Conservation (phyloP, 2,329 filamentous ascomycete species). For the Fusarium protoensiforme region DNA sequence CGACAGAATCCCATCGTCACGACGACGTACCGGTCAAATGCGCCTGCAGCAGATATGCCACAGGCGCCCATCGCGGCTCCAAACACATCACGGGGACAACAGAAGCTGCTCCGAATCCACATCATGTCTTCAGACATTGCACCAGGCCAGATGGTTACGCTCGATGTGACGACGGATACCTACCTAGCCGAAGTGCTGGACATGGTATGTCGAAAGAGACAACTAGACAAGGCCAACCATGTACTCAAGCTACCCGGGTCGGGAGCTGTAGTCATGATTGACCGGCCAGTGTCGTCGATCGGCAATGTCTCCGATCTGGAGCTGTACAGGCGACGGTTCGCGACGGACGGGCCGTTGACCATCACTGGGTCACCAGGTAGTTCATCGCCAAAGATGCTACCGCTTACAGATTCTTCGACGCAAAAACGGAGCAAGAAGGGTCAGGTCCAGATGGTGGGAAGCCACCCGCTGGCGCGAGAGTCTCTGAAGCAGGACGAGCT, state of each 20-base stretch:
- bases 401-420: conserved; percentile 58
- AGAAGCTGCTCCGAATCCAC: conserved; percentile 78
- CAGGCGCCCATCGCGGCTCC: conserved; percentile 57
- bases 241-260: conserved; percentile 82
- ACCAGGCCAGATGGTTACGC: conserved; percentile 77
- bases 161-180: conserved; percentile 83
- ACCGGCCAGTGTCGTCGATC: conserved; percentile 82
- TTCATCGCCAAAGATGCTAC: conserved; percentile 74
- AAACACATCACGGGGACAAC: conserved; percentile 67
- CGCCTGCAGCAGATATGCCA: conserved; percentile 67
- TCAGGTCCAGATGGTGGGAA: conserved; percentile 62
- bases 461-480: conserved; percentile 75
- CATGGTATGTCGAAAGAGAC: conserved; percentile 79
- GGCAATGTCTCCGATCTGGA: conserved; percentile 81
- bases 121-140: conserved; percentile 76
- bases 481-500: conserved; percentile 69
- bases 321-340: conserved; percentile 78
- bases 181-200: conserved; percentile 87
- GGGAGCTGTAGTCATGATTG: conserved; percentile 78
- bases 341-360: conserved; percentile 76
- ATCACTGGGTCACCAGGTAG: conserved; percentile 76
- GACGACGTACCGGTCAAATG: conserved; percentile 67
- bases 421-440: conserved; percentile 63
- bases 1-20: conserved; percentile 70
- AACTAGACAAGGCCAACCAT: conserved; percentile 82